Evolutionary conservation across 2,329 filamentous ascomycete genomes (phyloP), one percentile per base, ranked within the genome.

Genomic region (Sporothrix mexicana): DNA sequence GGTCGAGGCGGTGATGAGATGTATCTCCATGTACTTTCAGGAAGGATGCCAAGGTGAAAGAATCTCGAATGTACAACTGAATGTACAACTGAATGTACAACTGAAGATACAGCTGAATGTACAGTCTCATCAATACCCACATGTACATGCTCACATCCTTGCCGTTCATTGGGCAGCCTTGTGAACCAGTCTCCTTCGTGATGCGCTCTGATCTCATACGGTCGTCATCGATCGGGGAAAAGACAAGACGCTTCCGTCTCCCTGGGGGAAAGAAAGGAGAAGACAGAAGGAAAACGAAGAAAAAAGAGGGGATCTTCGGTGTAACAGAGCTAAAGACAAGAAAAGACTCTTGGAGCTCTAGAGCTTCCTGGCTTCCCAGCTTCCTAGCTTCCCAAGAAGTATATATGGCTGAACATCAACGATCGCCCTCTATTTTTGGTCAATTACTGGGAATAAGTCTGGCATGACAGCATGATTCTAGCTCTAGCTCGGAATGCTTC

Each of bases 171-270:
- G n/a, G 51, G 2, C 23, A 30, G 36, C n/a, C 23, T 49, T 20
- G 17, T 36, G 30, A 4, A 36, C 30, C 30, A 36, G 30, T 36
- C 30, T 36, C 30, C 30, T 45, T 57, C 17, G 53, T 1, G 68
- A 70, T 13, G 51, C 68, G 6, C 36, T 30, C 68, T 61, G 51
- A 70, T 70, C 68, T 70, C 68, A 70, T 70, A 57, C 5, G 51
- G n/a, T 59, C 68, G 68, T 70, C 68, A 70, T 70, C 36, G 68
- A 70, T 70, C 69, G 51, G 53, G 30, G 41, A 47, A 45, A 66
- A 41, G 7, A 59, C 55, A 59, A 59, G 30, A 36, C 30, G n/a
- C n/a, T n/a, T n/a, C n/a, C 20, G 23, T 36, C 55, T 45, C 2
- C 8, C 17, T 23, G 23, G 25, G 10, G 17, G 4, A 12, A 45